Percentiles rank a stretch among this genome's conserved stretches.
These are phyloP conservation scores for Penicillium canariense DNA, from an alignment of 495 filamentous ascomycete species.

Conservation along the genomic window DNA sequence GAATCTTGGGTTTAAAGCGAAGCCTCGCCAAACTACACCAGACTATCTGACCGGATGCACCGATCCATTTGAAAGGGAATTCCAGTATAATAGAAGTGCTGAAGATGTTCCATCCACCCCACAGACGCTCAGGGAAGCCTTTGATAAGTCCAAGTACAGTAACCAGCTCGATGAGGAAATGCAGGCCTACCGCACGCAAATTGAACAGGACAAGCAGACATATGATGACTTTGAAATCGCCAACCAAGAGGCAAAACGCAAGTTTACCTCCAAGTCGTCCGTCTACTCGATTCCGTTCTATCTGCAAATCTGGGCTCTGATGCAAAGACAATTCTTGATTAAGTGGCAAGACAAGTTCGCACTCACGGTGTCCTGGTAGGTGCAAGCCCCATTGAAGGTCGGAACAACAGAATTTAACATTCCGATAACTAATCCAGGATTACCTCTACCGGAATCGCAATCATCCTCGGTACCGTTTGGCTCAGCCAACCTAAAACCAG, in stretches of 20 bases:
- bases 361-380: conserved; percentile 71
- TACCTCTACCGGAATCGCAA: conserved; percentile 70
- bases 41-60: conserved; percentile 86
- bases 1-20: conserved; percentile 71
- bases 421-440: no score
- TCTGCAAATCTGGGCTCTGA: conserved; percentile 76
- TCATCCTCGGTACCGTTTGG: conserved; percentile 77
- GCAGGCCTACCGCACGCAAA: conserved; percentile 56
- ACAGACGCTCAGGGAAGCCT: conserved; percentile 62
- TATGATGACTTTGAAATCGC: conserved; percentile 77
- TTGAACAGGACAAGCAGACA: conserved; percentile 60
- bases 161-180: conserved; percentile 63
- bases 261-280: conserved; percentile 61
- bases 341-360: conserved; percentile 83
- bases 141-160: conserved; percentile 59
- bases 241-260: conserved; percentile 72
- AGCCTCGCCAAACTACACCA: conserved; percentile 79
- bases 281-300: conserved; percentile 81
- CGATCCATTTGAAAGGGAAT: conserved; percentile 78
- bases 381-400: no score
- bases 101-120: conserved; percentile 66
- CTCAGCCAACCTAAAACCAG: conserved; percentile 63
- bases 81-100: conserved; percentile 58
- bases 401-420: no score
- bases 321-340: conserved; percentile 78